Evolutionary conservation across 805 yeast genomes (phyloP).

Genomic region (Pichia nanzhaoensis): DNA sequence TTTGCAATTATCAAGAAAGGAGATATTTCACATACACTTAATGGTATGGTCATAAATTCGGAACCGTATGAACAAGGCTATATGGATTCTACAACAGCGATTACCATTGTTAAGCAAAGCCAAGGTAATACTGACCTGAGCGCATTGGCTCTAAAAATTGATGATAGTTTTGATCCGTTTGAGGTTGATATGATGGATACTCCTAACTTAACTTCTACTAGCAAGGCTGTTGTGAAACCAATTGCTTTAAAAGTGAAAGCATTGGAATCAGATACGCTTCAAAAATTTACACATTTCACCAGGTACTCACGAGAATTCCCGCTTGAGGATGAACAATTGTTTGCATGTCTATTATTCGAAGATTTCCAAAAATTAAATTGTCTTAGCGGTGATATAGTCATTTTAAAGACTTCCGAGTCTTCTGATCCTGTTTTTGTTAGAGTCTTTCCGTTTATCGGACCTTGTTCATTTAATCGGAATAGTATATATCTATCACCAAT

Average conservation of each 20-base stretch:
- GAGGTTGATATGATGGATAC: neutral
- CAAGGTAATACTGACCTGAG: neutral
- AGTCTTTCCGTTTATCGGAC: slow-evolving; percentile 58
- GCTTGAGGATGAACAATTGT: slow-evolving; percentile 40
- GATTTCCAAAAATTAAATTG: slow-evolving; percentile 53
- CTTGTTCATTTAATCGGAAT: slow-evolving; percentile 38
- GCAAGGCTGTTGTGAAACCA: neutral
- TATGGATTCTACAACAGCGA: slow-evolving; percentile 39
- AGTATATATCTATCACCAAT: slow-evolving; percentile 58
- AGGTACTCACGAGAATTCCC: slow-evolving; percentile 16
- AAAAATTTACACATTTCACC: slow-evolving; percentile 16
- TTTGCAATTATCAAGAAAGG: slow-evolving; percentile 33
- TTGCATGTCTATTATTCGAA: slow-evolving; percentile 39
- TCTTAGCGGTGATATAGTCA: slow-evolving; percentile 63
- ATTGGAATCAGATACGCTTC: slow-evolving; percentile 9
- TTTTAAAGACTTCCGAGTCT: slow-evolving; percentile 12
- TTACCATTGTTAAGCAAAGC: slow-evolving; percentile 42
- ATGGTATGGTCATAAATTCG: slow-evolving; percentile 50
- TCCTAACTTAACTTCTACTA: neutral
- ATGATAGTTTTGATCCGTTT: slow-evolving; percentile 8
- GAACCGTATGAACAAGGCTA: slow-evolving; percentile 73
- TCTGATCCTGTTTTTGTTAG: slow-evolving; percentile 28
- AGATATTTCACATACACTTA: slow-evolving; percentile 36
- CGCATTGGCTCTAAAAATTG: neutral
- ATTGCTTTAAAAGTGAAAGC: slow-evolving; percentile 1